A percentile compares a stretch with the other conserved stretches of the same genome.
Conservation (phyloP, 2,329 filamentous ascomycete genomes). For the Pseudogymnoascus sp. region DNA sequence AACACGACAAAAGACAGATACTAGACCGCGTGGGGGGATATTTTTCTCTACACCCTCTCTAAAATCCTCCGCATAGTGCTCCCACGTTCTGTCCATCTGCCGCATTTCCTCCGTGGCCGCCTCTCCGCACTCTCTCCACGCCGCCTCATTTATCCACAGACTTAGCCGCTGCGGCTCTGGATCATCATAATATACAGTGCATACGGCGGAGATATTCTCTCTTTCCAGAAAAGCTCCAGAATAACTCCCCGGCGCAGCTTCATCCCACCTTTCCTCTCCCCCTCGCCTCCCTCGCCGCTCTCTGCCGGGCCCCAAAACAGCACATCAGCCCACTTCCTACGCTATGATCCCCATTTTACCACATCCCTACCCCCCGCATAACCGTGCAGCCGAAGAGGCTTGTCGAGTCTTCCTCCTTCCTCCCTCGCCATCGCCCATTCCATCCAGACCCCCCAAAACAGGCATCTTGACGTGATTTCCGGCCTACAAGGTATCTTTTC, state of each 20-base stretch:
- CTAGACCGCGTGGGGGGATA: background rate
- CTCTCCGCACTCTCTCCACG: background rate
- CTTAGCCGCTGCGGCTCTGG: background rate
- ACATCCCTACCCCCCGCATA: background rate
- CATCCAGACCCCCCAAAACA: background rate
- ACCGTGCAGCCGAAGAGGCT: background rate
- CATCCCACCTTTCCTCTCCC: background rate
- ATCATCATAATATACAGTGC: background rate
- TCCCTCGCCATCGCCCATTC: background rate
- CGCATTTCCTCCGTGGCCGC: background rate
- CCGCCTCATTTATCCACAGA: background rate
- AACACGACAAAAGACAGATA: background rate
- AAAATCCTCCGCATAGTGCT: background rate
- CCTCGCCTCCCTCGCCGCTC: background rate
- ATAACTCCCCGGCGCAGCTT: background rate
- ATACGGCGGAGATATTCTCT: background rate
- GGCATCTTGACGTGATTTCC: slow-evolving; percentile 1
- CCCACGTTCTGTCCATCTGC: background rate
- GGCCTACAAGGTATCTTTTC: background rate
- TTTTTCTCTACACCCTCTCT: background rate
- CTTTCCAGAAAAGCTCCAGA: background rate
- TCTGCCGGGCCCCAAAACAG: background rate
- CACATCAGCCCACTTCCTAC: background rate
- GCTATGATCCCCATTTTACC: background rate
- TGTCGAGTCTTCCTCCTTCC: background rate